Conservation (phyloP, 768 basidiomycete species). For the Termitomyces sp. region DNA sequence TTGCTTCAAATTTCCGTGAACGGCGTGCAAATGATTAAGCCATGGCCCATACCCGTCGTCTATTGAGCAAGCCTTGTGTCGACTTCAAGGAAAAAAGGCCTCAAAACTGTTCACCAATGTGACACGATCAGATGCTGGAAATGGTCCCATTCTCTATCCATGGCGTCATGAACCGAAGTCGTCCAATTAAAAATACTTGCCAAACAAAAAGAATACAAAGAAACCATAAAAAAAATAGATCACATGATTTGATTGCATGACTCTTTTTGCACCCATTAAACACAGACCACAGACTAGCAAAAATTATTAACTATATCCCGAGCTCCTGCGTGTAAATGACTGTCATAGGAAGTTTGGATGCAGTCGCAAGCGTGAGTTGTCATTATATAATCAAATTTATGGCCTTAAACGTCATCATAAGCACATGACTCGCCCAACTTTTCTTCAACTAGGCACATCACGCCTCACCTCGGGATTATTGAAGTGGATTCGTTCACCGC, state of each 20-base stretch:
- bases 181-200: conserved; percentile 5
- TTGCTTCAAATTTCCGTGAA: background rate
- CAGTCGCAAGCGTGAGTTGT: background rate
- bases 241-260: too few species aligned
- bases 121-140: background rate
- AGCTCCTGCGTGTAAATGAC: too few species aligned
- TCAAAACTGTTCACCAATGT: background rate
- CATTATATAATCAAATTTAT: background rate
- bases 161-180: conserved; percentile 9
- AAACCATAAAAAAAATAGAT: too few species aligned
- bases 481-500: background rate
- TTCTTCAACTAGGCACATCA: background rate
- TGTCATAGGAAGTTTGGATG: too few species aligned
- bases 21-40: background rate
- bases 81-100: background rate
- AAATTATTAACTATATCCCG: too few species aligned
- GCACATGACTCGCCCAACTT: background rate
- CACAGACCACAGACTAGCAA: too few species aligned
- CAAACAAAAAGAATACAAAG: too few species aligned
- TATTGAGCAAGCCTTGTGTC: background rate
- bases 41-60: background rate
- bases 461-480: background rate
- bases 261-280: too few species aligned
- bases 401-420: background rate
- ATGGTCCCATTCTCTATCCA: background rate